A percentile compares a stretch with the other conserved stretches of the same genome.
phyloP scores from a whole-genome alignment of 2,329 filamentous ascomycete species.

The Fusarium anguioides region DNA sequence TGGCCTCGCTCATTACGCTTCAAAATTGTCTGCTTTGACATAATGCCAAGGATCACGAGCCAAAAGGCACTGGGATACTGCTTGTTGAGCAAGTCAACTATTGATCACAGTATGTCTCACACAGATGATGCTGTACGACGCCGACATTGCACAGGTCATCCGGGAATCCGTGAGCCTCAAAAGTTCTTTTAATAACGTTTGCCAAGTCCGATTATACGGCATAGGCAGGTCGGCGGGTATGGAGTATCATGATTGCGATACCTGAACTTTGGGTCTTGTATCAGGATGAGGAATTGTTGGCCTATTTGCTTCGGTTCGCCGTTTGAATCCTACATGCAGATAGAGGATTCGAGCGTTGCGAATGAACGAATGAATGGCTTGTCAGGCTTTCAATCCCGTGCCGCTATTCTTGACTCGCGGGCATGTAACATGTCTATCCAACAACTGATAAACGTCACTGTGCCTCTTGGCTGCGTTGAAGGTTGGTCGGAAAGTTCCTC shows the following conservation, averaged over 20 bases:
- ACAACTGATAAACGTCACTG: slow-evolving; percentile 15
- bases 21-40: background rate
- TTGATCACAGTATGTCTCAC: slow-evolving; percentile 35
- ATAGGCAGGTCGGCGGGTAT: too few relatives aligned
- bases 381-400: background rate
- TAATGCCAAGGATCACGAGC: background rate
- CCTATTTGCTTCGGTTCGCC: background rate
- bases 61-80: slow-evolving; percentile 12
- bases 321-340: background rate
- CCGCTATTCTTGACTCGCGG: slow-evolving; percentile 3
- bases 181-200: background rate
- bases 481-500: background rate
- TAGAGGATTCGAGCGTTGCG: background rate
- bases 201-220: background rate
- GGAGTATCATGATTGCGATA: background rate
- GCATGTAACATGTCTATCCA: background rate
- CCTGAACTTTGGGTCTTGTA: background rate
- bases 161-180: slow-evolving; percentile 15
- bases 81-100: slow-evolving; percentile 19
- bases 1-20: background rate
- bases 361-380: too few relatives aligned
- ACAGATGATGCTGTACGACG: slow-evolving; percentile 20
- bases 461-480: slow-evolving; percentile 26
- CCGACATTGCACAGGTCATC: slow-evolving; percentile 10
- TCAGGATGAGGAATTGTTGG: background rate